Conservation (phyloP, 1,284 basidiomycete genomes). For the Neolentinus lepideus region DNA sequence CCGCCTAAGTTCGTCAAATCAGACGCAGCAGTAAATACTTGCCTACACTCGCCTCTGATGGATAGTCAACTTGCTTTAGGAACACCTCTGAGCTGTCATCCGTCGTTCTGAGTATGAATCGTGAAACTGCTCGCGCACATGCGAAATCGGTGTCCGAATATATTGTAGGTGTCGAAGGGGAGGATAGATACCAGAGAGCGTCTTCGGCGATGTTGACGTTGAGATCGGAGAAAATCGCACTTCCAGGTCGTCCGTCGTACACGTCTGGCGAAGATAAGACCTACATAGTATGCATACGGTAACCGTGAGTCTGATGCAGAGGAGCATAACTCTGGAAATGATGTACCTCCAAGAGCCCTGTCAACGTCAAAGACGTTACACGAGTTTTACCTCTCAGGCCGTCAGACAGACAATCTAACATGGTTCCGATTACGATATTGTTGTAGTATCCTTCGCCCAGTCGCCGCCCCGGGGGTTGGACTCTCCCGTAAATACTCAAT, state of each 20-base stretch:
- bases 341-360: slow-evolving; percentile 43
- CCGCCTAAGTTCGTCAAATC: not conserved
- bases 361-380: slow-evolving; percentile 39
- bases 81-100: not conserved
- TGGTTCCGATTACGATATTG: slow-evolving; percentile 28
- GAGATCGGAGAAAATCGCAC: not conserved
- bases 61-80: not conserved
- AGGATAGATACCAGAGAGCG: not conserved
- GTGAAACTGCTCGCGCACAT: not conserved
- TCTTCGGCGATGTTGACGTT: not conserved
- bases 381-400: slow-evolving; percentile 46
- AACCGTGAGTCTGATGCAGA: not conserved
- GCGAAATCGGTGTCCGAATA: not conserved
- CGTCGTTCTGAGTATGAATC: not conserved
- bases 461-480: slow-evolving; percentile 5
- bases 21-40: not conserved
- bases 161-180: not conserved
- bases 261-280: not conserved
- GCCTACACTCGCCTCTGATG: not conserved
- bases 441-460: not conserved
- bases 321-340: not conserved
- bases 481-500: slow-evolving; percentile 31
- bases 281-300: not conserved
- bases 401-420: slow-evolving; percentile 51
- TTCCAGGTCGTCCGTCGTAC: not conserved